A percentile compares a stretch with the other conserved stretches of the same genome.
Conservation (phyloP, 2,329 filamentous ascomycete species). For the Exophiala phaeomuriformis region DNA sequence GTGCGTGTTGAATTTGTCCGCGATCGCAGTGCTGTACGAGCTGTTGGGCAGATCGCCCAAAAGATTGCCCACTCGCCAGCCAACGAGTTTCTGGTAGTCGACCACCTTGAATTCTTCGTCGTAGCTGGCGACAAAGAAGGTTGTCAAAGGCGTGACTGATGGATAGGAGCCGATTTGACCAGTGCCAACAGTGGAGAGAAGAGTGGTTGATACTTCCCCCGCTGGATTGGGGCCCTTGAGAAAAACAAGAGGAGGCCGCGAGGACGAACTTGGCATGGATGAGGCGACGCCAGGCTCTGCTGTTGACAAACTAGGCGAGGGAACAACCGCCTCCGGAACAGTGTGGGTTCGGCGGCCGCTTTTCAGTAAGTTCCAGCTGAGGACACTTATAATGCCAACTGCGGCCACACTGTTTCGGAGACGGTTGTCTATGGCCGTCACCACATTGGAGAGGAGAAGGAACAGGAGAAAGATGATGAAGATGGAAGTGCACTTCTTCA, state of each 20-base stretch:
- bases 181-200: not conserved
- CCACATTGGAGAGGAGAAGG: not conserved
- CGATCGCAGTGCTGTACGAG: not conserved
- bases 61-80: constrained; percentile 1
- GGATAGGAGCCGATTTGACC: not conserved
- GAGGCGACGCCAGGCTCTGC: too few species aligned
- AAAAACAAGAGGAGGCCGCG: too few species aligned
- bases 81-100: not conserved
- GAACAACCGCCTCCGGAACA: too few species aligned
- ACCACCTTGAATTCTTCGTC: not conserved
- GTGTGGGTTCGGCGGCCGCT: too few species aligned
- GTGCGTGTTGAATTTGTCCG: not conserved
- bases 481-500: not conserved
- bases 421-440: not conserved
- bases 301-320: too few species aligned
- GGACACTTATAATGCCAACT: not conserved
- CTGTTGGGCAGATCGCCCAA: not conserved
- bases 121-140: not conserved
- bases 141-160: not conserved
- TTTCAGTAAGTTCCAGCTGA: not conserved
- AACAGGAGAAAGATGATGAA: constrained; percentile 1
- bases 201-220: not conserved
- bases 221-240: not conserved
- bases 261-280: too few species aligned
- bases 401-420: not conserved